Evolutionary conservation across 2,329 filamentous ascomycete genomes (phyloP), one percentile per base, ranked within the genome.

Genomic region (Sclerotinia nivalis): DNA sequence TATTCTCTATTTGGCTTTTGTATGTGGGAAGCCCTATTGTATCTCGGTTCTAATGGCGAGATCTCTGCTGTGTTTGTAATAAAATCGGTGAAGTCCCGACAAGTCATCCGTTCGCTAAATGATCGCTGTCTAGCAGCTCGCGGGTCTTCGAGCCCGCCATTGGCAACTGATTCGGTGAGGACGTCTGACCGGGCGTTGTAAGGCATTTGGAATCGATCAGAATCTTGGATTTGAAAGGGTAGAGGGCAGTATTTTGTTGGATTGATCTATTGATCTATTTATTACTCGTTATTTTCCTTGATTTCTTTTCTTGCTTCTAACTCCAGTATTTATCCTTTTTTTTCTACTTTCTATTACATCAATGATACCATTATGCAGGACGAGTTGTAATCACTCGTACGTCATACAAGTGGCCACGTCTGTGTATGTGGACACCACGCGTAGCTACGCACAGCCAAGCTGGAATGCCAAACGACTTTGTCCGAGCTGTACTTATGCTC

Each of bases 91-190:
- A 20, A 3, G 13, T 65, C 61, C 22, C 61, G 61, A 54, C 47
- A 65, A 18, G 45, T n/a, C 47, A 65, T 65, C 5, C 61, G 47
- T 6, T 25, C 15, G 4, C 15, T 65, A 40, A 65, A 65, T 40
- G 15, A 54, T 2, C 7, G 12, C 9, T 65, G 47, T 10, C 25
- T 22, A 7, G 43, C 18, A n/a, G 61, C 61, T 52, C 47, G 58
- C 18, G 58, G 58, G n/a, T 65, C 61, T 65, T 65, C 47, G 13
- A 65, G 25, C 47, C 61, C 61, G 1, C 61, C 61, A n/a, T 18
- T 22, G 18, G n/a, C 9, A 28, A 25, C 31, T 28, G 5, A 7
- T 22, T 54, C 15, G 15, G 49, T 15, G 9, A 66, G 62, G 18
- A 18, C 49, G 43, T 54, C 22, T 43, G 49, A 54, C 9, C 45